phyloP scores from a whole-genome alignment of 2,329 filamentous ascomycete genomes.

The Microdochium bolleyi region DNA sequence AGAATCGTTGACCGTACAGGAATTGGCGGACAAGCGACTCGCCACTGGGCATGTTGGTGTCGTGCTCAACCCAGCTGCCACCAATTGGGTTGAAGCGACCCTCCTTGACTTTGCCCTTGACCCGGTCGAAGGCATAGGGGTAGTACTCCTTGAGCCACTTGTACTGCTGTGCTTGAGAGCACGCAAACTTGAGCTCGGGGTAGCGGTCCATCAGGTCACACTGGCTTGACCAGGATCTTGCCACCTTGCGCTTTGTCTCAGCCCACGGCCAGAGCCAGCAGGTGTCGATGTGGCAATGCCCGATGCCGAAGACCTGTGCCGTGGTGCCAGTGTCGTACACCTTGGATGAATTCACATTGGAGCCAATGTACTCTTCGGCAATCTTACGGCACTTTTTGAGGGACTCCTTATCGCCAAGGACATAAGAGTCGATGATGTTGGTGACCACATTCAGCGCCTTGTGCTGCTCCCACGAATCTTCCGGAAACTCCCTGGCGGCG shows the following conservation, averaged over 20 bases:
- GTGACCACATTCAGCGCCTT: slow-evolving; percentile 78
- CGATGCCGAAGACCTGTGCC: slow-evolving; percentile 78
- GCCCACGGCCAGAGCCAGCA: slow-evolving; percentile 99
- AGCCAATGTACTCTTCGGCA: slow-evolving; percentile 73
- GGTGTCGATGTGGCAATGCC: slow-evolving; percentile 95
- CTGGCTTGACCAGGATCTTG: slow-evolving; percentile 92
- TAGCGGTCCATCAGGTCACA: slow-evolving; percentile 93
- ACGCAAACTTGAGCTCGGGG: slow-evolving; percentile 85
- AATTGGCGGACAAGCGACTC: slow-evolving; percentile 94
- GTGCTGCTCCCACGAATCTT: slow-evolving; percentile 83
- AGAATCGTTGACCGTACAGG: slow-evolving; percentile 90
- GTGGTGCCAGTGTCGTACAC: slow-evolving; percentile 74
- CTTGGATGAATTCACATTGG: slow-evolving; percentile 70
- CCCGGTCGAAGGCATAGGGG: slow-evolving; percentile 79
- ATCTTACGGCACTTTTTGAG: slow-evolving; percentile 76
- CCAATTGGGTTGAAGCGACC: slow-evolving; percentile 92
- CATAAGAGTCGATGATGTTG: slow-evolving; percentile 83
- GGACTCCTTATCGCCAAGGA: slow-evolving; percentile 69
- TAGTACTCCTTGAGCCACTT: slow-evolving; percentile 94
- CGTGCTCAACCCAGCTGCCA: slow-evolving; percentile 97
- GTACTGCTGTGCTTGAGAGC: slow-evolving; percentile 93
- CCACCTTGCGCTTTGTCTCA: slow-evolving; percentile 95
- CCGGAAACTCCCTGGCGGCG: slow-evolving; percentile 83
- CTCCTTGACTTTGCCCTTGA: slow-evolving; percentile 84
- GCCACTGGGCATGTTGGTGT: slow-evolving; percentile 94